Evolutionary conservation across 176 grass and related monocot species (phyloP), one percentile per base, ranked within the genome.

Genomic region (Raddia guianensis): DNA sequence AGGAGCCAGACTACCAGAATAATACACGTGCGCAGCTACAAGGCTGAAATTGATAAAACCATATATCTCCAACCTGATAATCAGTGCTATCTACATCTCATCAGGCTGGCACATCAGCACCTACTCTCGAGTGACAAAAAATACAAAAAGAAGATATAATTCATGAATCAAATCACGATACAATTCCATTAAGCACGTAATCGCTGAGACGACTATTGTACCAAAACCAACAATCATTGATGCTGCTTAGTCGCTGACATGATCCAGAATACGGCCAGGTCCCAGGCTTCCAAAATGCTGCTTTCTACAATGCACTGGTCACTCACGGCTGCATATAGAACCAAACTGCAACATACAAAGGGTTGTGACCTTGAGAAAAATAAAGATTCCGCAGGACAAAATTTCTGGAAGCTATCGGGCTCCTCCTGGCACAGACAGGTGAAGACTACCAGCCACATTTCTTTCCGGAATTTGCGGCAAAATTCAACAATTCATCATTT

Each of bases 311-410:
- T 33, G 48, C 56, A 82, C 56, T 42, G 59, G 49, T 32, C 12
- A 72, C 44, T 43, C 73, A 58, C 60, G 60, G 21, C 45, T 70
- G 49, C 78, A 68, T 13, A 20, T 15, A 77, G 8, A 72, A 59
- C 49, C 74, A 83, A 72, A 72, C 67, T 43, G 58, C 73, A 72
- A 77, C 19, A 33, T 59, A 42, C 49, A 82, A 72, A 57, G 14
- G 49, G 14, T 13, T 72, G 57, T 70, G 70, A 21, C 42, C 9
- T 72, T n/a, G 42, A 37, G 54, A 43, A 52, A 18, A 72, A 72
- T 48, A 50, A 40, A 63, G 20, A 15, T 11, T 19, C 57, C 47
- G 45, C 34, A 12, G 2, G 12, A 2, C 57, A 52, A 42, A 77
- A 62, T 51, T 16, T 32, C 21, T 69, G 34, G 46, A 45, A 45